Evolutionary conservation across 2,329 filamentous ascomycete genomes (phyloP).

Genomic region (Fusarium sp.): DNA sequence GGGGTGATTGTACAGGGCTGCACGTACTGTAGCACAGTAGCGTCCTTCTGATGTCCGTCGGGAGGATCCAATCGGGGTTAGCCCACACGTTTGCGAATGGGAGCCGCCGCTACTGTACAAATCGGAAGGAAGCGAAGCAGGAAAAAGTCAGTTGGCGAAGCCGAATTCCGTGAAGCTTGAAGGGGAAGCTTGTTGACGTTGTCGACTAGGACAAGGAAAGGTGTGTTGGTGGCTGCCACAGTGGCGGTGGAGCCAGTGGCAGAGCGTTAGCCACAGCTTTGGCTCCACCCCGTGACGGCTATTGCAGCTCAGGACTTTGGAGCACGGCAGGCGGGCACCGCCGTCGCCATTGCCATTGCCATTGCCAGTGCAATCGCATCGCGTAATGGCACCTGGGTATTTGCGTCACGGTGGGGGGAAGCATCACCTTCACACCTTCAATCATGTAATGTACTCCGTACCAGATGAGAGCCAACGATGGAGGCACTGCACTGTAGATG

Average conservation of each 20-base stretch:
- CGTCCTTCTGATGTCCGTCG: conserved; percentile 11
- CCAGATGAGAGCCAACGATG: conserved; percentile 9
- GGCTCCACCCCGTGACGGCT: background rate
- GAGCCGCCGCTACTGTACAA: background rate
- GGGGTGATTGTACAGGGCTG: conserved; percentile 19
- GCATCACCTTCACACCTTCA: conserved; percentile 8
- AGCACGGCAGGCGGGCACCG: background rate
- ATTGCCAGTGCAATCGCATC: conserved; percentile 10
- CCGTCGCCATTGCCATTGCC: background rate
- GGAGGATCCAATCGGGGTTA: conserved; percentile 1
- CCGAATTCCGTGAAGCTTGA: conserved; percentile 25
- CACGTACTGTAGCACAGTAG: background rate
- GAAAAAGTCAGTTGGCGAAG: conserved; percentile 17
- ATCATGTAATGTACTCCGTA: conserved; percentile 5
- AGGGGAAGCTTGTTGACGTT: conserved; percentile 27
- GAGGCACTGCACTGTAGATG: background rate
- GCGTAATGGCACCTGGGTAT: conserved; percentile 35
- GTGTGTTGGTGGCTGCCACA: background rate
- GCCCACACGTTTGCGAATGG: background rate
- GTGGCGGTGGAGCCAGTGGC: background rate
- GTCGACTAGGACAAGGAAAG: background rate
- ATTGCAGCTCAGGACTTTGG: background rate
- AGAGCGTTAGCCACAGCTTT: conserved; percentile 17
- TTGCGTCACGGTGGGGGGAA: conserved; percentile 41
- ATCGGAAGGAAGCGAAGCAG: conserved; percentile 14